A percentile compares a stretch with the other conserved stretches of the same genome.
Evolutionary conservation across 768 basidiomycete species (phyloP).

Genomic region (Nidularia sp.): DNA sequence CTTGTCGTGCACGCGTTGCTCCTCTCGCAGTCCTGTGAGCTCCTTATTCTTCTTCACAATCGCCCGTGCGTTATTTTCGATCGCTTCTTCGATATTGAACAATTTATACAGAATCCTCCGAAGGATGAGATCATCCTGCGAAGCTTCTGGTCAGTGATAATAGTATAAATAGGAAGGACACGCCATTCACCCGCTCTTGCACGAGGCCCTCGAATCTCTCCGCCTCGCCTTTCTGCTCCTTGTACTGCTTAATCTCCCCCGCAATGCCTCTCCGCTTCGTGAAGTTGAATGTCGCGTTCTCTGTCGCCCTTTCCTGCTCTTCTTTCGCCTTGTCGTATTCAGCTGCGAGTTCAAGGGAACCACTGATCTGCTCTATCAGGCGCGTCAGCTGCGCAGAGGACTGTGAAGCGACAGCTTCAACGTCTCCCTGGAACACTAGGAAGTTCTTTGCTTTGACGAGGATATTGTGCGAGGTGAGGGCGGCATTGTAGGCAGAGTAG

Average conservation of each 20-base stretch:
- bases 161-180: constrained; percentile 4
- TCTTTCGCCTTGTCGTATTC: constrained; percentile 91
- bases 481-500: constrained; percentile 84
- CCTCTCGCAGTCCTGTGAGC: constrained; percentile 61
- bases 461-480: constrained; percentile 86
- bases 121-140: constrained; percentile 76
- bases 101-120: constrained; percentile 83
- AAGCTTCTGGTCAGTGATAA: constrained; percentile 1
- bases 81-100: constrained; percentile 83
- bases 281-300: constrained; percentile 92
- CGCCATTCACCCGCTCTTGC: constrained; percentile 57
- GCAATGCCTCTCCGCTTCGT: constrained; percentile 90
- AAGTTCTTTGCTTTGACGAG: constrained; percentile 99
- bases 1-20: constrained; percentile 68
- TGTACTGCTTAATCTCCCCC: constrained; percentile 95
- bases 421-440: constrained; percentile 98
- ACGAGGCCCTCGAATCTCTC: constrained; percentile 79
- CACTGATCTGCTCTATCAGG: constrained; percentile 94
- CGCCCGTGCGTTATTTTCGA: constrained; percentile 64
- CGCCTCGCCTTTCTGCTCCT: constrained; percentile 93
- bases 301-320: constrained; percentile 85
- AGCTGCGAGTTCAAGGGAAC: constrained; percentile 82
- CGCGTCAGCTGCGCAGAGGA: constrained; percentile 85
- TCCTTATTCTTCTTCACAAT: constrained; percentile 75
- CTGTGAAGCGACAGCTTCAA: constrained; percentile 95